Percentiles rank a stretch among this genome's conserved stretches.
These are phyloP conservation scores for Cicer chorassanicum DNA, from an alignment of 306 rosid genomes.

Conservation along the genomic window DNA sequence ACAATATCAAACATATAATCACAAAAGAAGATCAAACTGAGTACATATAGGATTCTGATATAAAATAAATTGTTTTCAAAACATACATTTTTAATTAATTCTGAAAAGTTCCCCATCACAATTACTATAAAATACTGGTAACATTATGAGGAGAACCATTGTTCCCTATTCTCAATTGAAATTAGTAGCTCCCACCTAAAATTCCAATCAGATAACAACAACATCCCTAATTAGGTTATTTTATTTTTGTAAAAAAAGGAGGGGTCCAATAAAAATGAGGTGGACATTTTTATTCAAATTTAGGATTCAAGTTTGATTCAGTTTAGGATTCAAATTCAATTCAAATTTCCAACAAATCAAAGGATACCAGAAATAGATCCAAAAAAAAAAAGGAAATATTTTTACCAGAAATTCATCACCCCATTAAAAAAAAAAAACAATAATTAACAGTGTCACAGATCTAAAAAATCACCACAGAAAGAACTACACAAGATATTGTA, in stretches of 20 bases:
- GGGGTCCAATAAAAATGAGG: too few species aligned
- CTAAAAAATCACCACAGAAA: slow-evolving; percentile 3
- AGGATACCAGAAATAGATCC: neutral
- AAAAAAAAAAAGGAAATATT: neutral
- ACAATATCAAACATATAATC: neutral
- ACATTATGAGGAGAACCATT: too few species aligned
- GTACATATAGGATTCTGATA: neutral
- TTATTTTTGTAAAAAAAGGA: too few species aligned
- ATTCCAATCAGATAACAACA: too few species aligned
- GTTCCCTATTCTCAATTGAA: too few species aligned
- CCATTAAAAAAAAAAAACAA: neutral
- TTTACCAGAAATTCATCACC: slow-evolving; percentile 4
- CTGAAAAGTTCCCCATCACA: too few species aligned
- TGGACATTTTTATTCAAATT: too few species aligned
- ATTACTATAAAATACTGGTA: too few species aligned
- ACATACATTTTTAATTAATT: too few species aligned
- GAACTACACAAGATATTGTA: neutral
- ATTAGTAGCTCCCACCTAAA: too few species aligned
- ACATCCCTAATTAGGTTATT: too few species aligned
- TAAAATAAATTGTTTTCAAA: neutral
- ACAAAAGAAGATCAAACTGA: neutral
- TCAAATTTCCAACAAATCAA: slow-evolving; percentile 28
- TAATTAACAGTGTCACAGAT: slow-evolving; percentile 18
- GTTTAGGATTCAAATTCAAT: slow-evolving; percentile 8
- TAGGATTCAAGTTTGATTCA: neutral